Conservation (phyloP, 164 flowering plant genomes). For the Chloranthus sessilifolius region DNA sequence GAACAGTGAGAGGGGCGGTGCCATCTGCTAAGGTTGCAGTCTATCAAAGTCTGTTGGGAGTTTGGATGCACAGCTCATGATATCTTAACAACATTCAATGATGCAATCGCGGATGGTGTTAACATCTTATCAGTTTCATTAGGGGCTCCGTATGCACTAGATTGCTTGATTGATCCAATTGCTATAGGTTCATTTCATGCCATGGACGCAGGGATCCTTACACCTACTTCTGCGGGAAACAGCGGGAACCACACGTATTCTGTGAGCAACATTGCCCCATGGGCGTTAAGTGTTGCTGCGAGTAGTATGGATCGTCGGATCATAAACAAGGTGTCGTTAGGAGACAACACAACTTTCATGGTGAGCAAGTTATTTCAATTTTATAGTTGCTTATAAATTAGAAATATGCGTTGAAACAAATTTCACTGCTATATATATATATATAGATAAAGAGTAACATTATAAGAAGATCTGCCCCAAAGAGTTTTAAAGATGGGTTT, state of each 20-base stretch:
- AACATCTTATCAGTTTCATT: not conserved
- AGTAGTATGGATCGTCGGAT: not conserved
- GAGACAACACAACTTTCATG: not conserved
- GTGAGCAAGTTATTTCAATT: not conserved
- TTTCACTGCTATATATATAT: no score
- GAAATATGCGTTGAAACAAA: no score
- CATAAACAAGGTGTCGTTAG: not conserved
- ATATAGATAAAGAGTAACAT: no score
- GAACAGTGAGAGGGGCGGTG: no score
- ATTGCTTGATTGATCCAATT: not conserved
- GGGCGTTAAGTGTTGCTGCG: not conserved
- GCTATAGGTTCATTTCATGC: conserved; percentile 1
- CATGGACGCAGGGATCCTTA: conserved; percentile 1
- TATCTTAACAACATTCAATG: not conserved
- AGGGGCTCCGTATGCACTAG: not conserved
- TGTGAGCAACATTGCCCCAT: not conserved
- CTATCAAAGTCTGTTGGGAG: no score
- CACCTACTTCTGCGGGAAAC: not conserved
- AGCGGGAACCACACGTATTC: not conserved
- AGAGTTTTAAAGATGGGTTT: no score
- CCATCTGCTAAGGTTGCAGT: no score
- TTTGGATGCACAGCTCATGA: no score
- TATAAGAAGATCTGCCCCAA: no score
- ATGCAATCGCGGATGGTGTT: conserved; percentile 3
- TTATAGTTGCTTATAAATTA: no score